Base-by-base conservation (phyloP, 805 yeast genomes). In the Candida corydali region DNA sequence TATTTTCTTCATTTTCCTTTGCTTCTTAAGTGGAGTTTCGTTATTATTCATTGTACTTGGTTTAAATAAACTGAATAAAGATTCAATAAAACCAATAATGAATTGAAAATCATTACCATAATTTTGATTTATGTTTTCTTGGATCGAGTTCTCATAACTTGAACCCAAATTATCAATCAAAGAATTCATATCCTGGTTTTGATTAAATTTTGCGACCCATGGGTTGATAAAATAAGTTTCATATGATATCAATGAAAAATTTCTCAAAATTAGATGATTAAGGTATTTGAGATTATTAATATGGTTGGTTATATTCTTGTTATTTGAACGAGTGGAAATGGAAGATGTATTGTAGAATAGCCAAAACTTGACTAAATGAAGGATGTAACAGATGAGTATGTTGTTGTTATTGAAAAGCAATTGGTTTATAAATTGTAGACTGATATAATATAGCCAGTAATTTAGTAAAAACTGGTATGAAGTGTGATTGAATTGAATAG, bases 401-500 rank as follows among this genome's bases (percentile, higher is more conserved):
- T 20, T 20, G 9, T 20, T 9, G 8, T 24, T 17, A 6, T 14
- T 9, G 5, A 38, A 11, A 8, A 32, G 19, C 3, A 14, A 19
- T 15, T 29, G 14, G 19, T 29, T 30, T 11, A 38, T 19, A 26
- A 15, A 38, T 19, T 35, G 39, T 4, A 41, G 14, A 3, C 26
- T 3, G 2, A 36, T 27, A 29, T 38, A 38, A 32, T 38, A 41
- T 11, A 41, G 11, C 44, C 44, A 42, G 24, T 42, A 42, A 34
- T 42, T 42, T 22, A 42, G 14, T 11, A 42, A 22, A 24, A 34
- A 36, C 28, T 37, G 43, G 27, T 37, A 39, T 19, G 41, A 28
- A 20, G 37, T 19, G 22, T 26, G 26, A 19, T 17, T 31, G 17
- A 36, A 39, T 23, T 36, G 24, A 3, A 36, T 26, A 3, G 17